A percentile compares a stretch with the other conserved stretches of the same genome.
phyloP scores from a whole-genome alignment of 768 basidiomycete species.

The Termitomyces sp. region DNA sequence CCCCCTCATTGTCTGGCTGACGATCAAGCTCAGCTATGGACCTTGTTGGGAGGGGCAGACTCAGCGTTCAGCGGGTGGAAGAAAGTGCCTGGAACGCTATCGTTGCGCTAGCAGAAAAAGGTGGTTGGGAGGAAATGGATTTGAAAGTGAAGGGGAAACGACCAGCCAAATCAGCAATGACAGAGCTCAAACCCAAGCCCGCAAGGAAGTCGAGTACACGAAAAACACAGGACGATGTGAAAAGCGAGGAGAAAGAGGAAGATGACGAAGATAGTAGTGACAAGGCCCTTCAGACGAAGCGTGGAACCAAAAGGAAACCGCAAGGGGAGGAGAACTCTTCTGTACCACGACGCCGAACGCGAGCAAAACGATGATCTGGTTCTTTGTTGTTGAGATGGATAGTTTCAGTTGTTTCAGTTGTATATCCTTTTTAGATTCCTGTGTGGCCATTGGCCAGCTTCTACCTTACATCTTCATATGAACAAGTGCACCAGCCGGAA shows the following conservation, averaged over 20 bases:
- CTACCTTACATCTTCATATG: background rate
- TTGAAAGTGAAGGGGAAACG: slow-evolving; percentile 30
- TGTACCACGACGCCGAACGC: slow-evolving; percentile 5
- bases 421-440: background rate
- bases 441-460: background rate
- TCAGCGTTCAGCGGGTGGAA: slow-evolving; percentile 84
- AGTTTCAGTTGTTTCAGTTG: background rate
- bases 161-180: slow-evolving; percentile 17
- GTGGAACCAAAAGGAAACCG: slow-evolving; percentile 11
- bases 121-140: slow-evolving; percentile 71
- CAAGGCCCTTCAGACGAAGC: slow-evolving; percentile 14
- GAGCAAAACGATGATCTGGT: slow-evolving; percentile 5
- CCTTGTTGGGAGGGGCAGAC: slow-evolving; percentile 72
- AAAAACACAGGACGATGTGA: slow-evolving; percentile 15
- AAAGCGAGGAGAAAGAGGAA: slow-evolving; percentile 18
- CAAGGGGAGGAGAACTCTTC: slow-evolving; percentile 7
- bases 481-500: too few relatives aligned
- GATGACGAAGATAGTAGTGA: slow-evolving; percentile 11
- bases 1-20: background rate
- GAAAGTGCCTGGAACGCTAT: slow-evolving; percentile 65
- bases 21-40: slow-evolving; percentile 57
- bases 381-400: background rate
- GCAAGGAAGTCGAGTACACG: slow-evolving; percentile 13
- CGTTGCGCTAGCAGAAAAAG: slow-evolving; percentile 55
- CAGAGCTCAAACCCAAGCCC: slow-evolving; percentile 18